Percentiles rank a stretch among this genome's conserved stretches.
Evolutionary conservation across 306 rosid species (phyloP).

Genomic region (Prinsepia uniflora): DNA sequence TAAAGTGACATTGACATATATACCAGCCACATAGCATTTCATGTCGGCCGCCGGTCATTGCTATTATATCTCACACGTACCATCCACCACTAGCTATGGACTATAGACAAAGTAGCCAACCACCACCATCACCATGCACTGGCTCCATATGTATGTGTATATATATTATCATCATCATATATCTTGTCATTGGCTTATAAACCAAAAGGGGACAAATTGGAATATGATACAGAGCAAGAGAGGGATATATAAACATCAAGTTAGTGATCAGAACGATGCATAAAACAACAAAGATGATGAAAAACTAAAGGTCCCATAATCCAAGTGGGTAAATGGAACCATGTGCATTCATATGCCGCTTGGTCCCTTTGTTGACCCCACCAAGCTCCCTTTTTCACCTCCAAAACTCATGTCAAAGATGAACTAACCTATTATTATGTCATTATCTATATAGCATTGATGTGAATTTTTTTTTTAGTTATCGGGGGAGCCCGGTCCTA

Average conservation of each 20-base stretch:
- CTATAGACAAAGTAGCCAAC: not conserved
- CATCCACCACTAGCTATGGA: not conserved
- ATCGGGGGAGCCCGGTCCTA: too few species aligned
- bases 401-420: constrained; percentile 26
- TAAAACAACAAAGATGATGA: not conserved
- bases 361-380: constrained; percentile 39
- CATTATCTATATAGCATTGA: not conserved
- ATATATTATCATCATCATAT: too few species aligned
- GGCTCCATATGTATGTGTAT: too few species aligned
- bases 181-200: constrained; percentile 4
- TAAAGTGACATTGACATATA: not conserved
- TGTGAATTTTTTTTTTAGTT: not conserved
- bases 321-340: constrained; percentile 43
- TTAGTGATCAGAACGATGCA: not conserved
- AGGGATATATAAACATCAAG: not conserved
- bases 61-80: not conserved
- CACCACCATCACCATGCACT: constrained; percentile 15
- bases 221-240: not conserved
- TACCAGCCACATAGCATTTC: not conserved
- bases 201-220: not conserved
- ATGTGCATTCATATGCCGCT: constrained; percentile 47
- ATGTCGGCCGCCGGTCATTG: constrained; percentile 9
- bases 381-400: constrained; percentile 29
- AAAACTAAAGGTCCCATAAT: constrained; percentile 19
- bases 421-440: constrained; percentile 14